Evolutionary conservation across 1,284 basidiomycete genomes (phyloP).

Genomic region (Sanguinoderma infundibulare): DNA sequence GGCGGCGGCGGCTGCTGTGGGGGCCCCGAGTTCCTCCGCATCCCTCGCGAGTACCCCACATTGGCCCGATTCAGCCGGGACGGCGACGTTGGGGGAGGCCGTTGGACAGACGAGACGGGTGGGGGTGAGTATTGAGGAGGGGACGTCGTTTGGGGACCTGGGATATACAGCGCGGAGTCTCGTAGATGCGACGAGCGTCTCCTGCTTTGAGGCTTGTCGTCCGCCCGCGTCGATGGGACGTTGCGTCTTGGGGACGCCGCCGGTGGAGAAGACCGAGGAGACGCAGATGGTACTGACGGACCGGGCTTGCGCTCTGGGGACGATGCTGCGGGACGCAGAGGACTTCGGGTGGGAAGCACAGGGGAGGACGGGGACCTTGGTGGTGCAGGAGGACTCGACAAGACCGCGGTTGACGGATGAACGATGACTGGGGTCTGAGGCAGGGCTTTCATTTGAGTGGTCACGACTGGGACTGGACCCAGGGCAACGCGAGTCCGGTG

Average conservation of each 20-base stretch:
- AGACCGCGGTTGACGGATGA: not conserved
- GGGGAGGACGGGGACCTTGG: not conserved
- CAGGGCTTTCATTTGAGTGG: slow-evolving; percentile 4
- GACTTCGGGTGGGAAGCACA: not conserved
- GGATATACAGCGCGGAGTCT: slow-evolving; percentile 20
- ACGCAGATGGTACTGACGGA: not conserved
- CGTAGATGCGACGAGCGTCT: slow-evolving; percentile 21
- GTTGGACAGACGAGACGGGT: not conserved
- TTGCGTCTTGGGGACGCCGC: not conserved
- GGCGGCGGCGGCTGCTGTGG: slow-evolving; percentile 8
- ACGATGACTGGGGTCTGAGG: slow-evolving; percentile 14
- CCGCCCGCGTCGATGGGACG: slow-evolving; percentile 3
- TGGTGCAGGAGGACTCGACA: not conserved
- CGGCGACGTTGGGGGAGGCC: not conserved
- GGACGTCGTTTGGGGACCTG: slow-evolving; percentile 1
- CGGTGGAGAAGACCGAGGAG: slow-evolving; percentile 1
- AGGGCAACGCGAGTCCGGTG: slow-evolving; percentile 27
- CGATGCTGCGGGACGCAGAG: not conserved
- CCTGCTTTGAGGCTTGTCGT: slow-evolving; percentile 4
- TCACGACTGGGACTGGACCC: slow-evolving; percentile 16
- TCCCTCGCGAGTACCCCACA: slow-evolving; percentile 18
- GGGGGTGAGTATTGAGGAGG: not conserved
- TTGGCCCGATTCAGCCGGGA: slow-evolving; percentile 13
- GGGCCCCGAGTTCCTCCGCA: slow-evolving; percentile 10
- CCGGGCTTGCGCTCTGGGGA: not conserved